Evolutionary conservation across 805 yeast genomes (phyloP), one percentile per base, ranked within the genome.

Genomic region (Candida boleticola): DNA sequence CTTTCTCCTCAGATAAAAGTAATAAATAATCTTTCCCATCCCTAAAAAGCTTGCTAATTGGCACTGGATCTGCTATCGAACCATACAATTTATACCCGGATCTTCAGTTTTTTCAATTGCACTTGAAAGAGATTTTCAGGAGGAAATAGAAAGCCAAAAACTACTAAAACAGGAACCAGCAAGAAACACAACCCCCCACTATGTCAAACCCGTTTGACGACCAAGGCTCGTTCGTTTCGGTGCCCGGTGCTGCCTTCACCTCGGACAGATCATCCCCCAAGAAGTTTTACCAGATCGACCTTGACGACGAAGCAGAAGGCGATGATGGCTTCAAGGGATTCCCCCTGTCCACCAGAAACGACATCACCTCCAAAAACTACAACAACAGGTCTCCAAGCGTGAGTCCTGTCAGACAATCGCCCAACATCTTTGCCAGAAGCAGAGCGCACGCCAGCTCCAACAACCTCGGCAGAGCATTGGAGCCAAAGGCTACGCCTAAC

Each of bases 401-500:
- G 13, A 7, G 11, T 19, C 44, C 30, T 20, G 38, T 43, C 34
- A 60, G 73, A 47, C 69, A 64, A 36, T 69, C 74, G n/a, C 76
- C 76, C 0, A 68, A 68, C 40, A 69, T 71, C 20, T 71, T 71
- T 40, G 51, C 73, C 1, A 57, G 71, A 49, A 69, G 74, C 46
- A 53, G 52, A 1, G 58, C 58, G 3, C 53, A 55, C 19, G 56
- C 50, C 9, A 49, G 39, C 20, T 20, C 39, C 30, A 27, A 27
- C 10, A 22, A 19, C 14, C n/a, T 36, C 5, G 29, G 29, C 16
- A 35, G 29, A 22, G 29, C 17, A 5, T 22, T 35, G 29, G 37
- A 35, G 16, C 19, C 34, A 14, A 10, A 13, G 10, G n/a, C 27
- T 9, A 35, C 37, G 10, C 72, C 72, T 2, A 60, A 61, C 35